Percentiles rank a stretch among this genome's conserved stretches.
Evolutionary conservation across 2,329 filamentous ascomycete genomes (phyloP).

Genomic region (Chrysoporthe cubensis): DNA sequence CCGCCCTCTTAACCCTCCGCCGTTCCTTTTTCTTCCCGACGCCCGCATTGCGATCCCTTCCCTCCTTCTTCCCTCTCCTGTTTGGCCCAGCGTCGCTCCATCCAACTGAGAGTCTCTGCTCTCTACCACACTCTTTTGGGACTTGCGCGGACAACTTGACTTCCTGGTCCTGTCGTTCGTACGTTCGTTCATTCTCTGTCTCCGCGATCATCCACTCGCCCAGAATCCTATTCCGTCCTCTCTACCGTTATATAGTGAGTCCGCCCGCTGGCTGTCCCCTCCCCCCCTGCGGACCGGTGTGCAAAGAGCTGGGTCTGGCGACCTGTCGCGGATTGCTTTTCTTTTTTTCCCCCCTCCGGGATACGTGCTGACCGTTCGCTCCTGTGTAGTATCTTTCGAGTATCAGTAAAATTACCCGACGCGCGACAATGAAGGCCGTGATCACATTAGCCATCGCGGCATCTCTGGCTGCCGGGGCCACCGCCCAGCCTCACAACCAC

Average conservation of each 20-base stretch:
- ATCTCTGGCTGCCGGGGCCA: conserved; percentile 54
- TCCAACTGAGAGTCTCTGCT: conserved; percentile 58
- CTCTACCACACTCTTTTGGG: conserved; percentile 62
- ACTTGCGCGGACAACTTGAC: conserved; percentile 29
- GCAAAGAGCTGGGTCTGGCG: no score
- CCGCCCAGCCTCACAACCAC: conserved; percentile 61
- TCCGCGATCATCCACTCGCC: background rate
- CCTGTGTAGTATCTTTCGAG: conserved; percentile 29
- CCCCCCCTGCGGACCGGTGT: no score
- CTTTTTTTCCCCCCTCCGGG: conserved; percentile 26
- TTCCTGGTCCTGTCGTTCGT: conserved; percentile 20
- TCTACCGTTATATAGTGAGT: no score
- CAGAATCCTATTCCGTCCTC: background rate
- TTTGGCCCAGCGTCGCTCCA: conserved; percentile 42
- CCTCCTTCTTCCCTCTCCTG: conserved; percentile 31
- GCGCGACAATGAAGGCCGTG: conserved; percentile 52
- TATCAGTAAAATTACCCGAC: conserved; percentile 21
- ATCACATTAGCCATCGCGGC: conserved; percentile 56
- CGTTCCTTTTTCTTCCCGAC: conserved; percentile 33
- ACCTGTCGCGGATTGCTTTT: background rate
- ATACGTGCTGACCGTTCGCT: conserved; percentile 27
- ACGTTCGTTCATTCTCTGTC: conserved; percentile 27
- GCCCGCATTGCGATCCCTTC: conserved; percentile 32
- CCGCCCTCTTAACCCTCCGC: conserved; percentile 21
- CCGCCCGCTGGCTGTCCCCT: no score